Percentiles rank a stretch among this genome's conserved stretches.
phyloP scores from a whole-genome alignment of 2,329 filamentous ascomycete species.

The Seiridium unicorne region DNA sequence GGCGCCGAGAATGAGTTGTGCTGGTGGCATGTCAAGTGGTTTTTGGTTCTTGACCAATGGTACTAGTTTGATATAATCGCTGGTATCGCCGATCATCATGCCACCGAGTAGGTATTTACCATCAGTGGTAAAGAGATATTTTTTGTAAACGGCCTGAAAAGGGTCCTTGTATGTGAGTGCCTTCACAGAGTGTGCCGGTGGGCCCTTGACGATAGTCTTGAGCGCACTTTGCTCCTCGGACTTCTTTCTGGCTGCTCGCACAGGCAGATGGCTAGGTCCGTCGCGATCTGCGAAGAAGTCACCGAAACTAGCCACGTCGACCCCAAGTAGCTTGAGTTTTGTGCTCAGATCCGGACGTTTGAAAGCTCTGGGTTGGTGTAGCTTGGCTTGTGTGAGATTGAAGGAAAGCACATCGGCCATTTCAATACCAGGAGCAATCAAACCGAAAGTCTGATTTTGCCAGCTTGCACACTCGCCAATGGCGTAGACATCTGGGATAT shows the following conservation, averaged over 20 bases:
- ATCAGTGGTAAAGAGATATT: conserved; percentile 86
- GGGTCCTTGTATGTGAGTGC: conserved; percentile 86
- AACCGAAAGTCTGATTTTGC: conserved; percentile 81
- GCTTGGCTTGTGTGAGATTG: conserved; percentile 81
- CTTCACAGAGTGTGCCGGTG: conserved; percentile 65
- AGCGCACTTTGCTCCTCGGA: conserved; percentile 29
- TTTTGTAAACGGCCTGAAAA: conserved; percentile 87
- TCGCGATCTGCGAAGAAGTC: conserved; percentile 91
- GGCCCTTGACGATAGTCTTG: conserved; percentile 52
- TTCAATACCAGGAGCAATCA: conserved; percentile 87
- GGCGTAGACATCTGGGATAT: conserved; percentile 71
- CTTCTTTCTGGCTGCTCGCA: conserved; percentile 45
- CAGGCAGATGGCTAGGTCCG: conserved; percentile 73
- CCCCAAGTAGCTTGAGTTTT: conserved; percentile 84
- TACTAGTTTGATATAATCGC: conserved; percentile 85
- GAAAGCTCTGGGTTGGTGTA: conserved; percentile 68
- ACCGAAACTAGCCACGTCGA: conserved; percentile 90
- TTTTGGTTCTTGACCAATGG: conserved; percentile 85
- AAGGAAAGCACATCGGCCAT: conserved; percentile 92
- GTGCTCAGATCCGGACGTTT: conserved; percentile 86
- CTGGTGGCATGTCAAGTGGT: conserved; percentile 71
- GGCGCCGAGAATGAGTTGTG: conserved; percentile 79
- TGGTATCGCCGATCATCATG: conserved; percentile 95
- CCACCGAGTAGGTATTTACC: conserved; percentile 90
- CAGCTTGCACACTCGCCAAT: conserved; percentile 91